Percentiles rank a stretch among this genome's conserved stretches.
phyloP scores from a whole-genome alignment of 257 asterid genomes.

The Nicotiana benthamiana region DNA sequence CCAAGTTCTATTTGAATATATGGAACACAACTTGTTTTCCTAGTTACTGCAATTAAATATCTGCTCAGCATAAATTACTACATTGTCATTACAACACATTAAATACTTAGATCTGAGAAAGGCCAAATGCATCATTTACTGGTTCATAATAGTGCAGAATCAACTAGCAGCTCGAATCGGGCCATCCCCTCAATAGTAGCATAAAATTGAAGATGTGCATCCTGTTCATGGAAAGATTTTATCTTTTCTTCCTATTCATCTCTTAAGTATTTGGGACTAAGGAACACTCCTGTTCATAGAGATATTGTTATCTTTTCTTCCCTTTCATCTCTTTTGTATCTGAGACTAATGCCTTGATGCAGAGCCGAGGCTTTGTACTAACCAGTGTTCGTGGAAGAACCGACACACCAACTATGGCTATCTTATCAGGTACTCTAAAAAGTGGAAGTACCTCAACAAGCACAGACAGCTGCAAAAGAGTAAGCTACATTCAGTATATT shows the following conservation, averaged over 20 bases:
- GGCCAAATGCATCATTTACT: too few species aligned
- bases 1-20: too few species aligned
- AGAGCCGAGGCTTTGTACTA: conserved; percentile 31
- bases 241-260: not conserved
- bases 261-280: not conserved
- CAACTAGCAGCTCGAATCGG: not conserved
- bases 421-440: conserved; percentile 26
- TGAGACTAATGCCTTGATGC: conserved; percentile 26
- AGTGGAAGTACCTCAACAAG: conserved; percentile 41
- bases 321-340: conserved; percentile 16
- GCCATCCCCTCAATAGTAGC: not conserved
- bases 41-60: too few species aligned
- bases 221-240: not conserved
- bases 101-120: too few species aligned
- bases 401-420: conserved; percentile 34
- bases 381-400: conserved; percentile 35
- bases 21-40: too few species aligned
- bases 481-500: not conserved
- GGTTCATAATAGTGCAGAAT: not conserved
- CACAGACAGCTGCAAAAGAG: conserved; percentile 29
- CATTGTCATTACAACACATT: not conserved
- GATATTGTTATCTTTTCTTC: conserved; percentile 5
- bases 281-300: not conserved
- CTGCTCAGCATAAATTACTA: not conserved
- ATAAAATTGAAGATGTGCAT: not conserved